Evolutionary conservation across 169 alveolate species (phyloP).

Genomic region (Eimeria mitis): DNA sequence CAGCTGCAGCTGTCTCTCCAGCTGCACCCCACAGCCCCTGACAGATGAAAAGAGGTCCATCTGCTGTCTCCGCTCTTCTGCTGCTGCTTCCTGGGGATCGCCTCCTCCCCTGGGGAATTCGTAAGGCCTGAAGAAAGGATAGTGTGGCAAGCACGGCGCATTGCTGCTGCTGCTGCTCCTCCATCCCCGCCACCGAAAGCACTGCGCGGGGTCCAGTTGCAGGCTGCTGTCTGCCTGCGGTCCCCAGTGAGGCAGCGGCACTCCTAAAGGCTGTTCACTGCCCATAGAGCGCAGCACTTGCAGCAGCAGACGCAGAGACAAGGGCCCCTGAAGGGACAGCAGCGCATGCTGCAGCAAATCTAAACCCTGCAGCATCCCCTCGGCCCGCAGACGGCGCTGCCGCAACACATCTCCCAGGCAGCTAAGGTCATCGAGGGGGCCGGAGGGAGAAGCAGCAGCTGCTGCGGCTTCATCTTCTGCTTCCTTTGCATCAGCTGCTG

Average conservation of each 20-base stretch:
- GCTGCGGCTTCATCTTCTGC: slow-evolving; percentile 72
- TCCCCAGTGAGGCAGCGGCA: slow-evolving; percentile 29
- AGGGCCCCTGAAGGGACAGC: slow-evolving; percentile 46
- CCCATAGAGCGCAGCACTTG: slow-evolving; percentile 78
- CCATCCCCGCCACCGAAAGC: neutral
- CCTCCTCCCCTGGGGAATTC: slow-evolving; percentile 13
- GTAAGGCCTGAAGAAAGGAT: slow-evolving; percentile 14
- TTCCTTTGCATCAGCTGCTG: slow-evolving; percentile 46
- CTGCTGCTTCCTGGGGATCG: neutral
- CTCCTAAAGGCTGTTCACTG: slow-evolving; percentile 34
- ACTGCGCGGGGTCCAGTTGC: slow-evolving; percentile 32
- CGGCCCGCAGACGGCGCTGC: slow-evolving; percentile 53
- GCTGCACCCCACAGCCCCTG: slow-evolving; percentile 83
- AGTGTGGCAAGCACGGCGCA: slow-evolving; percentile 1
- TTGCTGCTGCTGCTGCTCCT: slow-evolving; percentile 12
- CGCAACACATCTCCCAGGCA: slow-evolving; percentile 32
- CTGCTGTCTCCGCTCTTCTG: slow-evolving; percentile 16
- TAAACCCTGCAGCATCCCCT: slow-evolving; percentile 62
- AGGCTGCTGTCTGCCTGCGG: neutral
- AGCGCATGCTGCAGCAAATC: slow-evolving; percentile 66
- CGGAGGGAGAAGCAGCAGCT: slow-evolving; percentile 20
- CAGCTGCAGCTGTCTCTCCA: slow-evolving; percentile 81
- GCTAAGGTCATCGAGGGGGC: slow-evolving; percentile 51
- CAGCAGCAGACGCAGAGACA: slow-evolving; percentile 45
- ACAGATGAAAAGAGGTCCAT: slow-evolving; percentile 43